phyloP scores from a whole-genome alignment of 352 stramenopile species.

The Phytophthora chlamydospora region DNA sequence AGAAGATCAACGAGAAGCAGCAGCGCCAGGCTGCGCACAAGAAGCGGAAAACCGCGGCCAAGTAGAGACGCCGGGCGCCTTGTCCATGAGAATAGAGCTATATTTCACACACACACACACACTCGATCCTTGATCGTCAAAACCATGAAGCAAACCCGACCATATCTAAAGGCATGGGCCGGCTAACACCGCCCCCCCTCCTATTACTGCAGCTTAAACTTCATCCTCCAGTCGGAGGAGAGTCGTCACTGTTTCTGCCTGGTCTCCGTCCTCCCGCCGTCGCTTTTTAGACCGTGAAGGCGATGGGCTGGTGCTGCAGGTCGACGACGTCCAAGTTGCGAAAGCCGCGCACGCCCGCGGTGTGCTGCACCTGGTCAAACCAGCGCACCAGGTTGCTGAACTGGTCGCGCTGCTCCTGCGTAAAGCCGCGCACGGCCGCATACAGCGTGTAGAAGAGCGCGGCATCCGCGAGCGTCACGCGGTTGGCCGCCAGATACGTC shows the following conservation, averaged over 20 bases:
- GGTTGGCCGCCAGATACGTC: slow-evolving; percentile 73
- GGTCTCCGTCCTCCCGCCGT: slow-evolving; percentile 10
- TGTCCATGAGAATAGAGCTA: slow-evolving; percentile 34
- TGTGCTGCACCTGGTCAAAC: slow-evolving; percentile 90
- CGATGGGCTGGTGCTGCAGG: slow-evolving; percentile 51
- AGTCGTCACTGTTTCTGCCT: not conserved
- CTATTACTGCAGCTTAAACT: slow-evolving; percentile 10
- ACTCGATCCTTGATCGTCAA: not conserved
- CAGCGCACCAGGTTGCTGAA: slow-evolving; percentile 73
- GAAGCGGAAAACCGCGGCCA: slow-evolving; percentile 52
- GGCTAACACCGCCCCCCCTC: slow-evolving; percentile 1
- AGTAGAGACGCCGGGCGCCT: slow-evolving; percentile 13
- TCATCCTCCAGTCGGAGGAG: not conserved
- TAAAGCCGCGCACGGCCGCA: slow-evolving; percentile 46
- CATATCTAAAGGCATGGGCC: slow-evolving; percentile 2
- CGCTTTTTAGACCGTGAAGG: slow-evolving; percentile 71
- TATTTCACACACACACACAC: slow-evolving; percentile 19
- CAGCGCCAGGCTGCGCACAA: slow-evolving; percentile 55
- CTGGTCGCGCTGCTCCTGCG: slow-evolving; percentile 46
- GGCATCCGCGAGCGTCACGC: slow-evolving; percentile 80
- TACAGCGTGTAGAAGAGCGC: slow-evolving; percentile 76
- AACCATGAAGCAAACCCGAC: not conserved
- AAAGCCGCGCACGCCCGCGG: slow-evolving; percentile 83
- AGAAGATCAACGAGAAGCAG: slow-evolving; percentile 72
- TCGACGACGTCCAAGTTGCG: slow-evolving; percentile 70